phyloP scores from a whole-genome alignment of 805 yeast species.

The Torulaspora indica region DNA sequence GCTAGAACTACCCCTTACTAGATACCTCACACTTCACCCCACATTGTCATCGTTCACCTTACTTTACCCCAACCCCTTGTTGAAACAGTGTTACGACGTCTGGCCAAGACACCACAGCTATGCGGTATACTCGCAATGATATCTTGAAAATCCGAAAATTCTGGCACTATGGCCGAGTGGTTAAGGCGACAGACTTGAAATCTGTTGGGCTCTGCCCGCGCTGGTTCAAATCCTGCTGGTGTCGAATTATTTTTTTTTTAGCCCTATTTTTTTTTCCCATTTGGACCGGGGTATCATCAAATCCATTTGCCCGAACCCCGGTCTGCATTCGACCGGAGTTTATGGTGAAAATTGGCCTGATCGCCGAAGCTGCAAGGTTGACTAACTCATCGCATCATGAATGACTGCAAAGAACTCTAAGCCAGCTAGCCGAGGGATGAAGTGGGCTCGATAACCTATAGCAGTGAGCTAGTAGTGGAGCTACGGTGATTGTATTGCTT shows the following conservation, averaged over 20 bases:
- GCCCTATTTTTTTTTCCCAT: slow-evolving; percentile 18
- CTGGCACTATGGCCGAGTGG: slow-evolving; percentile 43
- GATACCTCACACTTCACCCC: no score
- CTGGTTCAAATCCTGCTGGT: slow-evolving; percentile 44
- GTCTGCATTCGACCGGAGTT: slow-evolving; percentile 1
- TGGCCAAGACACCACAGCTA: no score
- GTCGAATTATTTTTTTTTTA: slow-evolving; percentile 30
- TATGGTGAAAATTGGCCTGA: not conserved
- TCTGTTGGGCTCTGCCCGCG: slow-evolving; percentile 44
- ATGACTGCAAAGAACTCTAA: not conserved
- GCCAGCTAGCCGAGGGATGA: no score
- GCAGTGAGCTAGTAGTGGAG: no score
- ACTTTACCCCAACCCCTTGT: not conserved
- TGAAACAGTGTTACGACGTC: no score
- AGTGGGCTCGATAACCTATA: no score
- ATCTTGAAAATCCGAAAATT: not conserved
- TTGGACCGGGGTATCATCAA: slow-evolving; percentile 10
- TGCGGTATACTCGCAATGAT: not conserved
- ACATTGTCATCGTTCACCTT: not conserved
- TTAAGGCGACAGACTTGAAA: slow-evolving; percentile 45
- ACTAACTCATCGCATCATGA: not conserved
- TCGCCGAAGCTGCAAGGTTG: not conserved
- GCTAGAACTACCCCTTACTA: no score
- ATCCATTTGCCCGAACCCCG: not conserved
- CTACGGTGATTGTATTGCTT: not conserved